Evolutionary conservation across 1,139 yeast species (phyloP), one percentile per base, ranked within the genome.

Genomic region (Hyphopichia wangnamkhiaoensis): DNA sequence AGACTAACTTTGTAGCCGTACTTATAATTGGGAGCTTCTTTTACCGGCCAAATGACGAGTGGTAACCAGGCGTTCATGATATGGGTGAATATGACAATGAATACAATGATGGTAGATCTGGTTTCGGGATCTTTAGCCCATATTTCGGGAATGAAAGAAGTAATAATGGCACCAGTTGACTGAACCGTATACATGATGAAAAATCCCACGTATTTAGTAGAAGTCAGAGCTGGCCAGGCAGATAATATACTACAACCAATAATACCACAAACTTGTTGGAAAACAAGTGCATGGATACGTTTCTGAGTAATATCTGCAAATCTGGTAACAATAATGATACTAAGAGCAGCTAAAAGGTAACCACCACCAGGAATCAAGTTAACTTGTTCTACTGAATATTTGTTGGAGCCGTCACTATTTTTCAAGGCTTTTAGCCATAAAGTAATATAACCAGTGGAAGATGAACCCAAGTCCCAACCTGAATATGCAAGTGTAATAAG

Each of bases 361-460:
- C 66, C 65, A 5, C 34, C 37, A 5, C 24, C 29, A 14, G 37
- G 35, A 10, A 33, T 33, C 23, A 33, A 25, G 23, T 33, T 24
- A 13, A 33, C 20, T 33, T 33, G 35, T 30, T 28, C 26, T 15
- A 63, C 56, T 2, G 61, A 41, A 47, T 64, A 76, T 34, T 61
- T 56, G 23, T 56, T 48, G 8, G 16, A 24, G 9, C 35, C 35
- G 18, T 33, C 35, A 9, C 29, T 21, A 17, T 33, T 35, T 15
- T 6, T 15, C 19, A 68, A 54, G 13, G 76, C 68, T 50, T 72
- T 69, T 40, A 74, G 58, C 80, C 80, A 74, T 38, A 74, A 58
- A 5, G 39, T 38, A 13, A 71, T 56, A 33, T 82, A 52, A 18
- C 63, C 59, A 5, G 61, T 54, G 1, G 57, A 49, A 35, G 51